Conservation (phyloP, 2,329 filamentous ascomycete genomes). For the Dothideomycetes sp. region DNA sequence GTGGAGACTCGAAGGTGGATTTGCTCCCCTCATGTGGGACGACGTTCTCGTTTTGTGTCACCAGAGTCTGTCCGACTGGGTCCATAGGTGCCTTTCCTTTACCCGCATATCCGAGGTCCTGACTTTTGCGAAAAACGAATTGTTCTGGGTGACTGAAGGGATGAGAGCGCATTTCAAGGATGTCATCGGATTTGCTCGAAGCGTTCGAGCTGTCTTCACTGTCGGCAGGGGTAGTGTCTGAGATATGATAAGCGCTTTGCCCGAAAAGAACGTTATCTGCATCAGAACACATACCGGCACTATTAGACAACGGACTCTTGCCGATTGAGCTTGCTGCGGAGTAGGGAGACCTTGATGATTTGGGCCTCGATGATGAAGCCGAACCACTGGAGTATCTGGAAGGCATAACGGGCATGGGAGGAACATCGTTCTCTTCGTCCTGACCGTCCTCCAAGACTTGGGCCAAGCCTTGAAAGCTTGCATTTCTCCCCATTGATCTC, state of each 20-base stretch:
- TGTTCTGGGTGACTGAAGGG: constrained; percentile 1
- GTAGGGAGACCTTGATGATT: constrained; percentile 3
- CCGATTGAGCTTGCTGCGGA: constrained; percentile 6
- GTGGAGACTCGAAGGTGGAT: neutral
- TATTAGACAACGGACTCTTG: constrained; percentile 9
- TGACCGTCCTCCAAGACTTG: constrained; percentile 6
- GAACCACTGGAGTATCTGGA: neutral
- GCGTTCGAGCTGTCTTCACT: constrained; percentile 7
- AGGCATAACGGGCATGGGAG: constrained; percentile 10
- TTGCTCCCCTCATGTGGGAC: too few relatives aligned
- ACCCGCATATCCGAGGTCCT: neutral
- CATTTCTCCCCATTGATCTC: constrained; percentile 3
- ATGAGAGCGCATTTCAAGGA: constrained; percentile 5
- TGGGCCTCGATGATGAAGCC: neutral
- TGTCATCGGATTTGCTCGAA: constrained; percentile 3
- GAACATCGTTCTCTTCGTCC: constrained; percentile 10
- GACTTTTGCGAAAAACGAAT: neutral
- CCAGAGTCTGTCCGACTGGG: neutral
- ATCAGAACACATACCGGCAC: constrained; percentile 1
- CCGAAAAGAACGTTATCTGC: neutral
- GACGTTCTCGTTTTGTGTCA: too few relatives aligned
- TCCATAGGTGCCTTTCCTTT: neutral
- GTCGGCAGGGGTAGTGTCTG: constrained; percentile 8
- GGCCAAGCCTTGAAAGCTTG: constrained; percentile 5
- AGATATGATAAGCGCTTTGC: too few relatives aligned